A percentile compares a stretch with the other conserved stretches of the same genome.
phyloP scores from a whole-genome alignment of 192 early-diverging fungal genomes.

The Cladochytrium replicatum region DNA sequence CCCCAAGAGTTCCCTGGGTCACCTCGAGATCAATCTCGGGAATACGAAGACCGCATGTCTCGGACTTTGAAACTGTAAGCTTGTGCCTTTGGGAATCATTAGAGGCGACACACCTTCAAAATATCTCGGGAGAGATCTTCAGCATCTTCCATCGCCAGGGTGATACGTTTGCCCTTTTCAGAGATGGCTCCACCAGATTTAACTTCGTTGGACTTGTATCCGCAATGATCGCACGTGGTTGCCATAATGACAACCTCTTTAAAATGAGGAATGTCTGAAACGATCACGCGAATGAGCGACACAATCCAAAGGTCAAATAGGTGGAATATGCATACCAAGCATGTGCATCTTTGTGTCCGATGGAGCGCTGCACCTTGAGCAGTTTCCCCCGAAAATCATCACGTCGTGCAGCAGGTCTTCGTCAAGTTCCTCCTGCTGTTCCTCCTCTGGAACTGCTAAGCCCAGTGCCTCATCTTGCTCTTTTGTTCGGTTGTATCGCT shows the following conservation, averaged over 20 bases:
- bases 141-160: slow-evolving; percentile 64
- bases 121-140: slow-evolving; percentile 91
- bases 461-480: slow-evolving; percentile 76
- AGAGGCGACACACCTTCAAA: slow-evolving; percentile 53
- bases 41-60: slow-evolving; percentile 81
- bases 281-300: neutral
- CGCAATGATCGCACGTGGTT: slow-evolving; percentile 79
- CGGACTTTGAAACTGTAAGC: slow-evolving; percentile 39
- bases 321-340: slow-evolving; percentile 25
- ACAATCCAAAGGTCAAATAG: neutral
- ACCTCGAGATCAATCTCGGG: slow-evolving; percentile 86
- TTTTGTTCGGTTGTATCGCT: slow-evolving; percentile 58
- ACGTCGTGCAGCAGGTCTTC: slow-evolving; percentile 51
- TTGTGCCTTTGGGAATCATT: neutral
- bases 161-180: slow-evolving; percentile 66
- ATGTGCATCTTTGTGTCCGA: slow-evolving; percentile 85
- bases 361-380: slow-evolving; percentile 68
- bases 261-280: slow-evolving; percentile 79
- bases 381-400: slow-evolving; percentile 72
- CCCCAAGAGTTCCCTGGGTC: slow-evolving; percentile 79
- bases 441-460: slow-evolving; percentile 48
- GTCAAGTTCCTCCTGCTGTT: slow-evolving; percentile 43
- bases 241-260: slow-evolving; percentile 95
- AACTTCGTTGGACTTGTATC: slow-evolving; percentile 93
- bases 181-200: slow-evolving; percentile 87